A percentile compares a stretch with the other conserved stretches of the same genome.
Evolutionary conservation across 2,329 filamentous ascomycete genomes (phyloP).

Genomic region (Tolypocladium tropicale): DNA sequence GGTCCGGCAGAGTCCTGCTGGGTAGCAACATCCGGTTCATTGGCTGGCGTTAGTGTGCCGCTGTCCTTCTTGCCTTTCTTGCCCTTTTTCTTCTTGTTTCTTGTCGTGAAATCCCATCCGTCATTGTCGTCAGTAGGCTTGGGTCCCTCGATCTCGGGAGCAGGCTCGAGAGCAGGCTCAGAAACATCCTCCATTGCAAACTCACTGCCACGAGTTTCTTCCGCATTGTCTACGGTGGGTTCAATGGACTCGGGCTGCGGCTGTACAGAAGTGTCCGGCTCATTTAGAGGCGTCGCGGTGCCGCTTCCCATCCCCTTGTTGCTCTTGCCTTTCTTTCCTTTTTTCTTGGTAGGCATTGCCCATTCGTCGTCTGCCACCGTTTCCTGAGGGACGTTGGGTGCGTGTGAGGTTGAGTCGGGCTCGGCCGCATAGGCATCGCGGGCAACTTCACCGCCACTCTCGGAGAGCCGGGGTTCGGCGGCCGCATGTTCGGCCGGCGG

Average conservation of each 20-base stretch:
- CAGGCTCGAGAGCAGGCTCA: background rate
- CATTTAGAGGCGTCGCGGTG: background rate
- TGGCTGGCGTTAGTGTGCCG: background rate
- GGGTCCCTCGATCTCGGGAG: no score
- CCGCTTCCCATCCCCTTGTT: conserved; percentile 12
- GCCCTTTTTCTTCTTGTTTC: conserved; percentile 23
- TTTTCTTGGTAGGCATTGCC: conserved; percentile 14
- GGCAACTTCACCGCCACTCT: background rate
- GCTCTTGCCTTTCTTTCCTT: conserved; percentile 27
- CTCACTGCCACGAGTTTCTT: background rate
- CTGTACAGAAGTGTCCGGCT: background rate
- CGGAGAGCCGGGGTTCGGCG: background rate
- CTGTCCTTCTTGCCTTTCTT: conserved; percentile 26
- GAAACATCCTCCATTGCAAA: background rate
- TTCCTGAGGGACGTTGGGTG: background rate
- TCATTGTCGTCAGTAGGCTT: no score
- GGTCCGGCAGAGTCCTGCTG: background rate
- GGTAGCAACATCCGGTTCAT: background rate
- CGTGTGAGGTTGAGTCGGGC: background rate
- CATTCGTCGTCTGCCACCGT: conserved; percentile 6
- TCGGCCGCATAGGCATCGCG: background rate
- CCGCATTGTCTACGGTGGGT: background rate
- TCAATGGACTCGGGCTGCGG: background rate
- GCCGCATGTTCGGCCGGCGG: background rate
- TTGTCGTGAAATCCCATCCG: no score